Conservation (phyloP, 441 rosid species). For the Populus hybrid region DNA sequence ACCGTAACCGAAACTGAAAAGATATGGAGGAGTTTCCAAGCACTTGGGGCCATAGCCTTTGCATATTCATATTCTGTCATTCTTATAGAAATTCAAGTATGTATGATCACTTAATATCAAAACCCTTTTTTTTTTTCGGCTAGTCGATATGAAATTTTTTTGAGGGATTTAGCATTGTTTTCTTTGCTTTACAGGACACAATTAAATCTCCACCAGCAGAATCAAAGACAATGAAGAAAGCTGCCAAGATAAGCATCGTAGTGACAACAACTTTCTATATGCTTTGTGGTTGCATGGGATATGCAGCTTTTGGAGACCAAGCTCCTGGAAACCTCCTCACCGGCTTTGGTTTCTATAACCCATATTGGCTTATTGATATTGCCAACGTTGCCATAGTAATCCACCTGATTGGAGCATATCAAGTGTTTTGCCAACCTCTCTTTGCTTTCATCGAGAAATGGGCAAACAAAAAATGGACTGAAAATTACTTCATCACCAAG, state of each 20-base stretch:
- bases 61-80: slow-evolving; percentile 72
- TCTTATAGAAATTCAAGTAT: slow-evolving; percentile 70
- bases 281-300: slow-evolving; percentile 71
- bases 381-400: slow-evolving; percentile 65
- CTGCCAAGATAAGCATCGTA: slow-evolving; percentile 40
- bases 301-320: slow-evolving; percentile 64
- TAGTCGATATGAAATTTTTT: not conserved
- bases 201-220: slow-evolving; percentile 69
- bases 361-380: slow-evolving; percentile 67
- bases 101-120: not conserved
- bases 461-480: slow-evolving; percentile 34
- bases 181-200: slow-evolving; percentile 39
- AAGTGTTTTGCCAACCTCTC: slow-evolving; percentile 63
- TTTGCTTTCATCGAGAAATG: slow-evolving; percentile 55
- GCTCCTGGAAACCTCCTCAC: slow-evolving; percentile 64
- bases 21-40: slow-evolving; percentile 71
- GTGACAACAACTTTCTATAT: slow-evolving; percentile 63
- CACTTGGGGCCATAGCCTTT: slow-evolving; percentile 69
- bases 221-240: slow-evolving; percentile 57
- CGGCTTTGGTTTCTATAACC: slow-evolving; percentile 67
- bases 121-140: not conserved
- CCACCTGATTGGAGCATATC: slow-evolving; percentile 68
- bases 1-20: slow-evolving; percentile 56
- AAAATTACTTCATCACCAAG: slow-evolving; percentile 38
- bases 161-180: not conserved